Base-by-base conservation (phyloP, 2,329 filamentous ascomycete genomes). In the Ophiostoma novo-ulmi region DNA sequence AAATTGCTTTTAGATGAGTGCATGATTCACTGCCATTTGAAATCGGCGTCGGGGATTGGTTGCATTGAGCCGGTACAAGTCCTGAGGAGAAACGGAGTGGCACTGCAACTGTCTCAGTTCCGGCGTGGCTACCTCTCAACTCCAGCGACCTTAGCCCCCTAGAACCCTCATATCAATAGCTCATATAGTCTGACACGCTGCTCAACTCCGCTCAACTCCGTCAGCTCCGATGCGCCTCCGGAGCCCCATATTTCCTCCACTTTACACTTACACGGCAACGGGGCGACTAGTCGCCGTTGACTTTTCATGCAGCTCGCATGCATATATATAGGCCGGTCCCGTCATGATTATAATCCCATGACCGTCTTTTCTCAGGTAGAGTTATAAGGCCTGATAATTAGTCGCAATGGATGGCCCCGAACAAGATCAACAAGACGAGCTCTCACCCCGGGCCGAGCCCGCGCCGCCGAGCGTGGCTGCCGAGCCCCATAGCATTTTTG, bases 401-500 rank as follows among this genome's bases (percentile, higher is more conserved):
- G 4, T 8, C 31, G 36, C 35, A 36, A 64, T 64, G 61, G 17
- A 38, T 17, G 11, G 26, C 58, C 26, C 58, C 31, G 58, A 63
- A 63, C 26, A 13, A 11, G 7, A 64, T n/a, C 17, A 48, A 36
- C 58, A 63, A 36, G 20, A 22, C 44, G 52, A n/a, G n/a, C 10
- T n/a, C 1, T n/a, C 35, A 3, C 26, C 35, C 31, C 61, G 17
- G 26, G n/a, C 39, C 41, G 31, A 26, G 26, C 67, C 13, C 35
- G n/a, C 38, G 26, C 14, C 41, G 52, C 31, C 31, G 67, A 7
- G 44, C 39, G 26, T 10, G 44, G 22, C 55, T n/a, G 48, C n/a
- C 13, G 55, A 67, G 61, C 83, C 82, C 0, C 83, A 82, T 73
- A 85, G 79, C 73, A 83, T 86, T 35, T 86, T 85, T 36, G 83